Evolutionary conservation across 163 green algal species (phyloP), one percentile per base, ranked within the genome.

Genomic region (Prototheca wickerhamii): DNA sequence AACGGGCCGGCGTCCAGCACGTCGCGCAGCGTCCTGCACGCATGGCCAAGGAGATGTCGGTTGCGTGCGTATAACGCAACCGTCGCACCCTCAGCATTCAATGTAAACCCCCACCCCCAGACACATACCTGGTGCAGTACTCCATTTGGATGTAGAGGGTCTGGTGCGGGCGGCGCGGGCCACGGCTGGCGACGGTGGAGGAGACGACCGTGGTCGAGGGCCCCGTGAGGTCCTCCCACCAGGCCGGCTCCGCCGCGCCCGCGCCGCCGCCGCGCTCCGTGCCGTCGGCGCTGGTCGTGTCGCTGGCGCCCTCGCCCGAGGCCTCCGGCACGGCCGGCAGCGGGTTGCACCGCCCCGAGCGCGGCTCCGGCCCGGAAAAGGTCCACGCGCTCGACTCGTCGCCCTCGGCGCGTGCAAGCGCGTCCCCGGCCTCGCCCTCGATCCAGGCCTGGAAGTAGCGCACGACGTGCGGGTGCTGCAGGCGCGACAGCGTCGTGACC

Each of bases 381-480:
- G 18, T 23, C 53, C 28, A 37, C 7, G 29, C 53, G 29, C 53
- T 3, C 12, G 17, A 23, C 7, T 6, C 53, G 53, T 40, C 53
- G 23, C n/a, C 20, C 20, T 28, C 20, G 50, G 8, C 50, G 20
- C 23, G 12, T 17, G 23, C 50, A 10, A 17, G 50, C 50, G 12
- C 8, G 31, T 30, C 30, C 42, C 6, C 26, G 0, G 35, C 32
- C 60, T 23, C 31, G 10, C 8, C 26, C 26, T 78, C 68, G 20
- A 69, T 31, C 71, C 81, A 72, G 30, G 80, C 88, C 81, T 94
- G 85, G 77, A 88, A 96, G 77, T 96, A 96, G 6, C 90, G 78
- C 30, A 97, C 90, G 12, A 97, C 77, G 72, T 92, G 80, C 18
- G 84, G 77, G 65, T 96, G 90, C 78, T 96, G 86, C 68, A 97